Conservation (phyloP, 2,329 filamentous ascomycete species). For the Furcasterigmium sp. region DNA sequence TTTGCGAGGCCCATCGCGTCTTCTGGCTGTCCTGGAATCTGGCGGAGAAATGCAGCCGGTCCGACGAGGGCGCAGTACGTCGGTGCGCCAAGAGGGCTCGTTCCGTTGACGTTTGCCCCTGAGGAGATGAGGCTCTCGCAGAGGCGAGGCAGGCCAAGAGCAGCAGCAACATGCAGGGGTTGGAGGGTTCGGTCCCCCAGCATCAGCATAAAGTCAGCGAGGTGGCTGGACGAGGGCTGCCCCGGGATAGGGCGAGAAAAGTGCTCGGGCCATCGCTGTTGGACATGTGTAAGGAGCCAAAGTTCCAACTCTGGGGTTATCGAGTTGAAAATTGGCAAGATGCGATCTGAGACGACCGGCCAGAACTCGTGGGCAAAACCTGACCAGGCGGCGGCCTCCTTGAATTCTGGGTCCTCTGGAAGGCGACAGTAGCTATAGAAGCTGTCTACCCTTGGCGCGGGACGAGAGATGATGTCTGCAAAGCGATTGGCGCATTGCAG, state of each 20-base stretch:
- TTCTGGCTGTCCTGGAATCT: background rate
- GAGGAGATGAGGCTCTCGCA: conserved; percentile 13
- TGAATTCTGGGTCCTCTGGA: conserved; percentile 16
- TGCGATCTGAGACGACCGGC: conserved; percentile 17
- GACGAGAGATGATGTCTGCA: too few relatives aligned
- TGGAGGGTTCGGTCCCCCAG: conserved; percentile 20
- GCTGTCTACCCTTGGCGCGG: background rate
- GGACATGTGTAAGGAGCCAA: conserved; percentile 28
- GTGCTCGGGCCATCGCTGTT: conserved; percentile 20
- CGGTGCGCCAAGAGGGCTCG: conserved; percentile 21
- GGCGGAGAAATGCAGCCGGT: conserved; percentile 14
- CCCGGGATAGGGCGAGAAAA: conserved; percentile 4
- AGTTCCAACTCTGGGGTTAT: conserved; percentile 25
- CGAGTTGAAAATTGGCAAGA: conserved; percentile 21
- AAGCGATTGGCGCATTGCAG: too few relatives aligned
- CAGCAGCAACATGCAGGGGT: conserved; percentile 27
- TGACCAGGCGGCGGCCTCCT: conserved; percentile 14
- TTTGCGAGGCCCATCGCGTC: background rate
- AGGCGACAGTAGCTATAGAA: background rate
- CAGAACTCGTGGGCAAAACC: conserved; percentile 19
- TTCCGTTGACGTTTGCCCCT: conserved; percentile 12
- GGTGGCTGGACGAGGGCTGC: conserved; percentile 14
- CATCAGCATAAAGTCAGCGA: conserved; percentile 22
- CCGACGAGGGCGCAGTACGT: conserved; percentile 29
- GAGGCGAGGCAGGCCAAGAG: conserved; percentile 22